These are phyloP conservation scores for Fistulinella cinereoalba DNA, from an alignment of 1,284 basidiomycete genomes.

Conservation along the genomic window DNA sequence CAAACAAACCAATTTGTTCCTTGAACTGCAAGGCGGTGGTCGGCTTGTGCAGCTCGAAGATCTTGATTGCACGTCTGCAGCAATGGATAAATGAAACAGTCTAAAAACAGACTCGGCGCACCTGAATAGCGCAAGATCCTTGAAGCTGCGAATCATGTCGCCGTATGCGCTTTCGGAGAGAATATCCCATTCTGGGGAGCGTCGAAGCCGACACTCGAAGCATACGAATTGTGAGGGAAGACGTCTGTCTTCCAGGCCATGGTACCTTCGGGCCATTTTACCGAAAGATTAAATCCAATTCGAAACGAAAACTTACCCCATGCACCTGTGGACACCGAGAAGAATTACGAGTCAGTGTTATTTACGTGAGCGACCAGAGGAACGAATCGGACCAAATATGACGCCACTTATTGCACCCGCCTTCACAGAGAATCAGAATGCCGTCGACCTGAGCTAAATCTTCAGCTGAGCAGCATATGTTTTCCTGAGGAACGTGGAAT, in stretches of 20 bases:
- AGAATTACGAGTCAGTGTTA: conserved; percentile 2
- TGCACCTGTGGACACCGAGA: conserved; percentile 53
- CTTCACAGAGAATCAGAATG: conserved; percentile 59
- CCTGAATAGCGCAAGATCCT: conserved; percentile 69
- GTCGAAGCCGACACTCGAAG: conserved; percentile 66
- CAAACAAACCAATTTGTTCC: conserved; percentile 57
- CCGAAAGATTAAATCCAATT: not conserved
- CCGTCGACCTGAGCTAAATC: conserved; percentile 45
- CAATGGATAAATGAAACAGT: not conserved
- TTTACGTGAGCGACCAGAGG: not conserved
- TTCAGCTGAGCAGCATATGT: conserved; percentile 8
- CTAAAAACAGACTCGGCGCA: conserved; percentile 20
- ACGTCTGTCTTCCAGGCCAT: conserved; percentile 52
- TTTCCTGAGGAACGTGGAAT: conserved; percentile 1
- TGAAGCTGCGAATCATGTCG: conserved; percentile 59
- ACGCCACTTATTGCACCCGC: conserved; percentile 65
- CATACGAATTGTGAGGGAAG: conserved; percentile 60
- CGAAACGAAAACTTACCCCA: conserved; percentile 51
- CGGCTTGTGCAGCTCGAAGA: conserved; percentile 53
- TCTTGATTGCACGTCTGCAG: conserved; percentile 68
- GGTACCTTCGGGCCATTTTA: conserved; percentile 47
- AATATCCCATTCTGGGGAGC: conserved; percentile 64
- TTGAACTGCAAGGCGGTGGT: conserved; percentile 53
- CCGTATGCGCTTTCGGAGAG: conserved; percentile 57
- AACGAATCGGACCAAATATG: conserved; percentile 65